Evolutionary conservation across 176 grass and related monocot genomes (phyloP).

Genomic region (Chrysopogon serrulatus): DNA sequence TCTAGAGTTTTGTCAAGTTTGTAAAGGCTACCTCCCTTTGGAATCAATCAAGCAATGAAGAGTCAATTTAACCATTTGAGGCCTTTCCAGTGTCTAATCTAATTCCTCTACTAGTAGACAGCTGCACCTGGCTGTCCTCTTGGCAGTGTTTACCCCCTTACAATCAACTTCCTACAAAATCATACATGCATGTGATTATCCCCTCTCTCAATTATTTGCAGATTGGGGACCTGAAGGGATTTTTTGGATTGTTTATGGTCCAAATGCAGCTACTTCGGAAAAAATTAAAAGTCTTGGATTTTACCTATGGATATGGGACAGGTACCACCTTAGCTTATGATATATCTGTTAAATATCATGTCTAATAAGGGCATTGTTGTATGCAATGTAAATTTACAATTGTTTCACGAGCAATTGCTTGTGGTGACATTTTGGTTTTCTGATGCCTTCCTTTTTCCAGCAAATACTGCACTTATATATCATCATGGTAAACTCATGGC

Average conservation of each 20-base stretch:
- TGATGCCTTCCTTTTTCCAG: slow-evolving; percentile 33
- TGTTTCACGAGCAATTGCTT: background rate
- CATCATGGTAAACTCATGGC: slow-evolving; percentile 96
- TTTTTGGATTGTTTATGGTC: slow-evolving; percentile 96
- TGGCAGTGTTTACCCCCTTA: background rate
- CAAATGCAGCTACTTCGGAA: slow-evolving; percentile 78
- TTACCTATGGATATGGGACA: slow-evolving; percentile 81
- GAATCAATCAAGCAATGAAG: background rate
- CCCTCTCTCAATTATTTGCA: slow-evolving; percentile 2
- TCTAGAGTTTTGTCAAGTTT: background rate
- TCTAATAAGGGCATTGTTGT: background rate
- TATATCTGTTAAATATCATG: background rate
- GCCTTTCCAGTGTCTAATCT: background rate
- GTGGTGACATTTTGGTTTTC: background rate
- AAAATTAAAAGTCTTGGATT: slow-evolving; percentile 78
- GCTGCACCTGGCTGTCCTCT: background rate
- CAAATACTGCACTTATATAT: slow-evolving; percentile 91
- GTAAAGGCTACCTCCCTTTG: background rate
- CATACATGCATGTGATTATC: background rate
- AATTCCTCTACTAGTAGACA: background rate
- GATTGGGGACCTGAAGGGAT: slow-evolving; percentile 92
- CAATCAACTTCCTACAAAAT: background rate
- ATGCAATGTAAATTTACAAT: background rate
- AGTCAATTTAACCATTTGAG: background rate
- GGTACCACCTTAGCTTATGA: slow-evolving; percentile 39